These are phyloP conservation scores for Arthrobotrys megalospora DNA, from an alignment of 2,329 filamentous ascomycete species.

Conservation along the genomic window DNA sequence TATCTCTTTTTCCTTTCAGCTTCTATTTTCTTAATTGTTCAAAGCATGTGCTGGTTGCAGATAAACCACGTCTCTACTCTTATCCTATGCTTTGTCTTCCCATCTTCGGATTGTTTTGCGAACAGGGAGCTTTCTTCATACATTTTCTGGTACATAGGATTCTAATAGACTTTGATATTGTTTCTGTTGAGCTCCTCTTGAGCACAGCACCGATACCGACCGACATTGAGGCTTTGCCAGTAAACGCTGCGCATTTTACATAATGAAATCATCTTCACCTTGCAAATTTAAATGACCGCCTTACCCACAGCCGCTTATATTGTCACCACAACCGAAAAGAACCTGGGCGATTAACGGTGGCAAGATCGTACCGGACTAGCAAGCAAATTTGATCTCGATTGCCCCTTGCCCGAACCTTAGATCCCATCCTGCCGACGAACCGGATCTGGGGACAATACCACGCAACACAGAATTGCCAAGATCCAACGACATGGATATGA, in stretches of 20 bases:
- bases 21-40: slow-evolving; percentile 21
- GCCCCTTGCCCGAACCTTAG: slow-evolving; percentile 14
- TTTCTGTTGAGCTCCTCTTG: background rate
- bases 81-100: slow-evolving; percentile 33
- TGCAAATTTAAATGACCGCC: too few relatives aligned
- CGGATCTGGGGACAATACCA: slow-evolving; percentile 1
- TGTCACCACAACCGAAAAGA: background rate
- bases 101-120: slow-evolving; percentile 1
- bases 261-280: too few relatives aligned
- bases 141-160: slow-evolving; percentile 51
- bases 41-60: slow-evolving; percentile 39
- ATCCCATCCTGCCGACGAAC: background rate
- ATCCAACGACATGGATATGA: slow-evolving; percentile 14
- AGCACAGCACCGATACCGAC: background rate
- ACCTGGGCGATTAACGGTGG: background rate
- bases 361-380: background rate
- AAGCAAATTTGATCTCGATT: background rate
- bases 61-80: slow-evolving; percentile 60
- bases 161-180: slow-evolving; percentile 39
- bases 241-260: background rate
- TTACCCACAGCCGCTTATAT: background rate
- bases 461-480: slow-evolving; percentile 26
- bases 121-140: background rate
- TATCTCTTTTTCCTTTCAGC: background rate
- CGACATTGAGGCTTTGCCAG: background rate